phyloP scores from a whole-genome alignment of 139 green algal genomes.

The Tetraselmis chui region DNA sequence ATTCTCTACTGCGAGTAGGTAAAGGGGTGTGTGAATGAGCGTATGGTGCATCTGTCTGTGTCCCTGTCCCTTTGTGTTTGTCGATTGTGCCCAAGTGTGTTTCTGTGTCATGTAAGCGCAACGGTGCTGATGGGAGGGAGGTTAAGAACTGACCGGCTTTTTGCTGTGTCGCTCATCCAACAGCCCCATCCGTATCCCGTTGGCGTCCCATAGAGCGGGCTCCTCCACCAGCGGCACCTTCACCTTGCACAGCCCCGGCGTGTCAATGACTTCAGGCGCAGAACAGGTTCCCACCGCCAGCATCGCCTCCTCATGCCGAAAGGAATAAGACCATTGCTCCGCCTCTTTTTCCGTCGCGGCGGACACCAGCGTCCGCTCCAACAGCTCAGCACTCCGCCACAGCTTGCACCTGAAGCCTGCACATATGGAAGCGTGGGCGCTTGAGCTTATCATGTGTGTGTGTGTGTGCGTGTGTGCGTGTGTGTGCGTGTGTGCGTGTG shows the following conservation, averaged over 20 bases:
- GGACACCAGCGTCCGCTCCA: not conserved
- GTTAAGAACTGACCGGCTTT: not conserved
- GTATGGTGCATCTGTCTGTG: not conserved
- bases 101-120: no score
- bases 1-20: no score
- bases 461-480: no score
- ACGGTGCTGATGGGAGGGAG: no score
- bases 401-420: not conserved
- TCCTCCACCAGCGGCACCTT: not conserved
- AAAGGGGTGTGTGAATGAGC: no score
- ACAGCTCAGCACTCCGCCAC: not conserved
- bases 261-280: not conserved
- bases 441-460: no score
- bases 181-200: not conserved
- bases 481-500: no score
- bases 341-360: not conserved
- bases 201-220: not conserved
- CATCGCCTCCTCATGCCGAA: not conserved
- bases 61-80: not conserved
- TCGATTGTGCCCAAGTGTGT: not conserved
- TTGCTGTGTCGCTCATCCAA: not conserved
- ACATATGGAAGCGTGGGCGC: no score
- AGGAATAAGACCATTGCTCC: not conserved
- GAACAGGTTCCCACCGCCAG: not conserved
- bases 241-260: not conserved